Evolutionary conservation across 2,329 filamentous ascomycete species (phyloP).

Genomic region (Lachnellula arida): DNA sequence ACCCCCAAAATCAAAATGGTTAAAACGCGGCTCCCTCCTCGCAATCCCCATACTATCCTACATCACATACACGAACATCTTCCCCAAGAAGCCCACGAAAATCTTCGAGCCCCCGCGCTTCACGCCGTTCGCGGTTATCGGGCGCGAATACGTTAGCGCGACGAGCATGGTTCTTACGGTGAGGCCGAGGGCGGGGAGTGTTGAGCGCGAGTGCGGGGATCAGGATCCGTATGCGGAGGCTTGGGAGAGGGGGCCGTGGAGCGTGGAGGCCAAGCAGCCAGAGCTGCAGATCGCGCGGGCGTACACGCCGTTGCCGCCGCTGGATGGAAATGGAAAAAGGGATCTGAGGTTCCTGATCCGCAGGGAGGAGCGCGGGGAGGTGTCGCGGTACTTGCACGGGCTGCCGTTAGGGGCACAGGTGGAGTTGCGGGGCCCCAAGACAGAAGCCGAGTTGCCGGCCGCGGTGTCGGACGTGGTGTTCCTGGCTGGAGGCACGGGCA

Average conservation of each 20-base stretch:
- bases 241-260: conserved; percentile 70
- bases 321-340: conserved; percentile 29
- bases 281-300: conserved; percentile 86
- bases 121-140: conserved; percentile 59
- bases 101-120: conserved; percentile 57
- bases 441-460: conserved; percentile 59
- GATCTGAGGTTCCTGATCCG: conserved; percentile 71
- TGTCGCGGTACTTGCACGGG: conserved; percentile 73
- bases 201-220: too few relatives aligned
- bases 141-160: conserved; percentile 58
- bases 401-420: conserved; percentile 59
- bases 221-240: conserved; percentile 38
- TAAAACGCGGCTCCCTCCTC: too few relatives aligned
- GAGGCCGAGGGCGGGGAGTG: conserved; percentile 31
- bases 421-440: conserved; percentile 73
- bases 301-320: conserved; percentile 80
- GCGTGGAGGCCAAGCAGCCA: conserved; percentile 90
- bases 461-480: conserved; percentile 62
- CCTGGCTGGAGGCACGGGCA: conserved; percentile 86
- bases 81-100: background rate
- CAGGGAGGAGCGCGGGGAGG: conserved; percentile 74
- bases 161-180: conserved; percentile 67
- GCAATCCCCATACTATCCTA: too few relatives aligned
- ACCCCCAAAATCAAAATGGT: too few relatives aligned
- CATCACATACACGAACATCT: too few relatives aligned